These are phyloP conservation scores for Ganoderma resinaceum DNA, from an alignment of 1,284 basidiomycete genomes.

Conservation along the genomic window DNA sequence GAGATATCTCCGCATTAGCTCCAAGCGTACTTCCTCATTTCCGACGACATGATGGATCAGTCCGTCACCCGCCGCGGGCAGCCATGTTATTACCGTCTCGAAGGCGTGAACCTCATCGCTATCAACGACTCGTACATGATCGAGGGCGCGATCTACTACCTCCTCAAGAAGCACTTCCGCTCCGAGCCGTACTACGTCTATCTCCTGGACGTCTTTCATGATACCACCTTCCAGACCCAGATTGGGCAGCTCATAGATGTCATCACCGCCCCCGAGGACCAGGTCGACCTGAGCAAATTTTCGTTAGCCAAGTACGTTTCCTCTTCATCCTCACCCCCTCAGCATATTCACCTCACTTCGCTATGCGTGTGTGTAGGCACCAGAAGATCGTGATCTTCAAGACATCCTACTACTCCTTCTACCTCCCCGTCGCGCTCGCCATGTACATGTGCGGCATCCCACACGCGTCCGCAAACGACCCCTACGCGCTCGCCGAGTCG, in stretches of 20 bases:
- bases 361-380: constrained; percentile 61
- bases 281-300: constrained; percentile 89
- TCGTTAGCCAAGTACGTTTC: constrained; percentile 76
- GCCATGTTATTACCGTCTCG: constrained; percentile 93
- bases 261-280: constrained; percentile 93
- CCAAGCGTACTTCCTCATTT: constrained; percentile 97
- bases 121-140: constrained; percentile 99
- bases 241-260: constrained; percentile 96
- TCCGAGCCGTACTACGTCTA: constrained; percentile 86
- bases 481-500: constrained; percentile 82
- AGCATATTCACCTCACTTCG: not conserved
- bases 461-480: constrained; percentile 49
- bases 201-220: constrained; percentile 91
- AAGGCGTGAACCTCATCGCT: constrained; percentile 86
- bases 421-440: constrained; percentile 95
- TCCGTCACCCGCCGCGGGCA: constrained; percentile 94
- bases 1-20: constrained; percentile 59
- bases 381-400: constrained; percentile 97
- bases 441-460: constrained; percentile 85
- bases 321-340: constrained; percentile 27
- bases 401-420: constrained; percentile 98
- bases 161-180: constrained; percentile 91
- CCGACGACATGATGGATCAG: constrained; percentile 98
- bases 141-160: constrained; percentile 91
- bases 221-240: constrained; percentile 94